phyloP scores from a whole-genome alignment of 2,329 filamentous ascomycete genomes.

The Exophiala mesophila region DNA sequence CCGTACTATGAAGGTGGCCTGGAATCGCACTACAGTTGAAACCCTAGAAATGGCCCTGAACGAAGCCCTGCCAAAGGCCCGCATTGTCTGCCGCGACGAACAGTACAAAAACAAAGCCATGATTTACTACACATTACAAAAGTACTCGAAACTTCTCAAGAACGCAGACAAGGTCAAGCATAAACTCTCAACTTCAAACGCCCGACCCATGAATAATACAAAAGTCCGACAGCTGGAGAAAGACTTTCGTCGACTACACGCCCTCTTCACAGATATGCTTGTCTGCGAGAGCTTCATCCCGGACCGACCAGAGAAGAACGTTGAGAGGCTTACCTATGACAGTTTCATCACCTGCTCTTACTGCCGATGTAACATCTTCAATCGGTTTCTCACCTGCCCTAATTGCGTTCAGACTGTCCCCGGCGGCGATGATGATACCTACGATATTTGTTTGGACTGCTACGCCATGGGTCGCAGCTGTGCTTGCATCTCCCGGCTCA shows the following conservation, averaged over 20 bases:
- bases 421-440: slow-evolving; percentile 72
- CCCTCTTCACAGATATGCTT: slow-evolving; percentile 71
- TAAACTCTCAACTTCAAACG: slow-evolving; percentile 17
- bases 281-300: slow-evolving; percentile 80
- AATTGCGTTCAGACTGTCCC: slow-evolving; percentile 66
- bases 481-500: slow-evolving; percentile 74
- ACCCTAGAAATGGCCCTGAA: slow-evolving; percentile 80
- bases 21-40: slow-evolving; percentile 92
- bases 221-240: slow-evolving; percentile 67
- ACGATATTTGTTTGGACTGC: slow-evolving; percentile 97
- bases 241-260: slow-evolving; percentile 78
- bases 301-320: slow-evolving; percentile 53
- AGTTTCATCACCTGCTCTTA: slow-evolving; percentile 94
- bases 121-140: slow-evolving; percentile 77
- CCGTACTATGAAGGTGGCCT: slow-evolving; percentile 93
- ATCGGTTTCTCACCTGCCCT: slow-evolving; percentile 89
- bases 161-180: slow-evolving; percentile 54
- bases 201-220: slow-evolving; percentile 35
- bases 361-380: slow-evolving; percentile 94
- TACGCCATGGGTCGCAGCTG: slow-evolving; percentile 97
- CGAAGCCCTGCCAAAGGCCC: slow-evolving; percentile 82
- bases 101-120: slow-evolving; percentile 99
- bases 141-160: slow-evolving; percentile 62
- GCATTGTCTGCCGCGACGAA: slow-evolving; percentile 91
- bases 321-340: slow-evolving; percentile 77